Evolutionary conservation across 1,284 basidiomycete species (phyloP).

Genomic region (Agroathelia rolfsii): DNA sequence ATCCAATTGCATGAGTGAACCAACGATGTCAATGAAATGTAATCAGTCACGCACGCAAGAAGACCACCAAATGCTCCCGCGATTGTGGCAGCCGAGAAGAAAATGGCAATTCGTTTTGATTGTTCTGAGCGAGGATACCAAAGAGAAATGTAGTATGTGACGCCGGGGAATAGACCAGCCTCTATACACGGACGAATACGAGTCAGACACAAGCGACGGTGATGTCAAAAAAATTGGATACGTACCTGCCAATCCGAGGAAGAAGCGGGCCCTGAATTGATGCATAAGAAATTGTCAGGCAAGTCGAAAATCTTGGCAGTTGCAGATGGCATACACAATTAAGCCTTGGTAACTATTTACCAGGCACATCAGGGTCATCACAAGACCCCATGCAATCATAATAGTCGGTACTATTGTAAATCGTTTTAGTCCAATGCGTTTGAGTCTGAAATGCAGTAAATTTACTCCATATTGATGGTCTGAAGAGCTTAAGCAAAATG

Average conservation of each 20-base stretch:
- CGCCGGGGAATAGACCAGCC: conserved; percentile 14
- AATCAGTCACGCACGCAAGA: conserved; percentile 19
- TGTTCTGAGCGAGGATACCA: conserved; percentile 45
- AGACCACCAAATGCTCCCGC: conserved; percentile 29
- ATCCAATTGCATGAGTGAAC: neutral
- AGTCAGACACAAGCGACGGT: neutral
- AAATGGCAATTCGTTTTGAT: conserved; percentile 42
- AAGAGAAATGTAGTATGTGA: conserved; percentile 43
- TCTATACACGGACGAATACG: neutral
- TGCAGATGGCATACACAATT: conserved; percentile 14
- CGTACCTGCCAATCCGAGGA: conserved; percentile 43
- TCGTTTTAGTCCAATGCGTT: too few relatives aligned
- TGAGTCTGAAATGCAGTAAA: neutral
- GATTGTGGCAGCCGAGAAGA: conserved; percentile 48
- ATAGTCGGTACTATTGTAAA: conserved; percentile 21
- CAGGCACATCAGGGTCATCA: conserved; percentile 28
- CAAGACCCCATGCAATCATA: conserved; percentile 23
- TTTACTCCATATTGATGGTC: conserved; percentile 13
- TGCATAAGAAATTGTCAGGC: conserved; percentile 1
- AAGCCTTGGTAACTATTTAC: conserved; percentile 24
- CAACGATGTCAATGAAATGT: conserved; percentile 12
- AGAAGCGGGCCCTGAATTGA: conserved; percentile 30
- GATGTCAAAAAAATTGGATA: conserved; percentile 21
- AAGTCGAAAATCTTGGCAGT: conserved; percentile 8
- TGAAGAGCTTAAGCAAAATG: conserved; percentile 11